A percentile compares a stretch with the other conserved stretches of the same genome.
Evolutionary conservation across 1,139 yeast genomes (phyloP).

Genomic region (Diutina mesorugosa): DNA sequence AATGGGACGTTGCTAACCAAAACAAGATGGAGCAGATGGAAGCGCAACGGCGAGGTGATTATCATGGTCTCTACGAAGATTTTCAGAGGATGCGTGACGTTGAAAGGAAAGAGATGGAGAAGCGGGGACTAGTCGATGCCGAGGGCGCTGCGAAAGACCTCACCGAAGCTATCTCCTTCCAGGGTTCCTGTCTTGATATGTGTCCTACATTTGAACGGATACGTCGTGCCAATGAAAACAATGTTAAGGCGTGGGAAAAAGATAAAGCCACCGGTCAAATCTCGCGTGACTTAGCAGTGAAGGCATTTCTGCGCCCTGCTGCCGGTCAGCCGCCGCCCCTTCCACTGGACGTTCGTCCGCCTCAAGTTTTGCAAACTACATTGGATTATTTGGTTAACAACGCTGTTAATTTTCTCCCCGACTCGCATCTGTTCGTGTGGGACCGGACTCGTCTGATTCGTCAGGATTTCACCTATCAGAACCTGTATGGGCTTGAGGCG

Average conservation of each 20-base stretch:
- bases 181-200: slow-evolving; percentile 87
- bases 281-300: slow-evolving; percentile 55
- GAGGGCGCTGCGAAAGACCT: slow-evolving; percentile 74
- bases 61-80: slow-evolving; percentile 32
- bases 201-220: slow-evolving; percentile 91
- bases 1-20: slow-evolving; percentile 32
- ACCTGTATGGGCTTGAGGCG: slow-evolving; percentile 88
- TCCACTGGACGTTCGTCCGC: slow-evolving; percentile 96
- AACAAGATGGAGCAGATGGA: slow-evolving; percentile 26
- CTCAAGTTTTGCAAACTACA: slow-evolving; percentile 53
- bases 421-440: slow-evolving; percentile 90
- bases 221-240: slow-evolving; percentile 77
- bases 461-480: slow-evolving; percentile 94
- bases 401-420: slow-evolving; percentile 57
- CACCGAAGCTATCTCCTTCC: slow-evolving; percentile 75
- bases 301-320: slow-evolving; percentile 93
- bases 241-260: slow-evolving; percentile 69
- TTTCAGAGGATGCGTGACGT: slow-evolving; percentile 63
- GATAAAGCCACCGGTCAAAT: slow-evolving; percentile 55
- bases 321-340: slow-evolving; percentile 98
- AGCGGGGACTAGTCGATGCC: slow-evolving; percentile 72
- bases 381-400: slow-evolving; percentile 58
- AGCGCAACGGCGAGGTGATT: slow-evolving; percentile 20
- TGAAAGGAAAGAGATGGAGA: slow-evolving; percentile 76
- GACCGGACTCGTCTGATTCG: slow-evolving; percentile 96